phyloP scores from a whole-genome alignment of 2,329 filamentous ascomycete genomes.

The Zymoseptoria ardabiliae region DNA sequence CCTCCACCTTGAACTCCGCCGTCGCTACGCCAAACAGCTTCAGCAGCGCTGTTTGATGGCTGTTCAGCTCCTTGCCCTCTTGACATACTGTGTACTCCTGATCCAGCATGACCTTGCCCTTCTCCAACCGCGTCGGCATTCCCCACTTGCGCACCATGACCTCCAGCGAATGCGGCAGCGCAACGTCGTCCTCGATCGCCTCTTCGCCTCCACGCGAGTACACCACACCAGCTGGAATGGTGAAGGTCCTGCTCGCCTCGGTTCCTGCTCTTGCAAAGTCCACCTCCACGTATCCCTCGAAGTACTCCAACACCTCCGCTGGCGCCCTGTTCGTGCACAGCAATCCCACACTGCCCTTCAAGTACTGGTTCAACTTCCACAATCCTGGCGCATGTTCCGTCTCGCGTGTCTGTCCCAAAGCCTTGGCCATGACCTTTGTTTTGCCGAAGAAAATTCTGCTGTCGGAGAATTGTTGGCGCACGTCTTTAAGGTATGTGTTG shows the following conservation, averaged over 20 bases:
- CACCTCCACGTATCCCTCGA: slow-evolving; percentile 62
- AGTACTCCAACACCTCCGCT: slow-evolving; percentile 61
- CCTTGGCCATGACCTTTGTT: slow-evolving; percentile 97
- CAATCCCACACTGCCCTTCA: slow-evolving; percentile 78
- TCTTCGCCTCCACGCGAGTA: slow-evolving; percentile 74
- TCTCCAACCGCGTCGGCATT: slow-evolving; percentile 80
- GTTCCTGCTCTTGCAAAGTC: slow-evolving; percentile 90
- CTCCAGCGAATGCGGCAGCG: slow-evolving; percentile 81
- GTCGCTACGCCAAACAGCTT: slow-evolving; percentile 90
- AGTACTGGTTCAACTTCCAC: slow-evolving; percentile 58
- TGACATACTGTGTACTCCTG: slow-evolving; percentile 70
- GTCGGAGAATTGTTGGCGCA: slow-evolving; percentile 76
- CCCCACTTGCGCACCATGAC: slow-evolving; percentile 82
- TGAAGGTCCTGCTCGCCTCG: slow-evolving; percentile 65
- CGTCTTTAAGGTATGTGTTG: slow-evolving; percentile 90
- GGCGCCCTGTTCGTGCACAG: slow-evolving; percentile 78
- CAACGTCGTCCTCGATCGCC: slow-evolving; percentile 71
- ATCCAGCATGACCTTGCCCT: slow-evolving; percentile 77
- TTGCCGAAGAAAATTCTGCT: slow-evolving; percentile 96
- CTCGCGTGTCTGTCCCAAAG: slow-evolving; percentile 64
- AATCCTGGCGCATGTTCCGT: slow-evolving; percentile 76
- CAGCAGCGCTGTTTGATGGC: slow-evolving; percentile 82
- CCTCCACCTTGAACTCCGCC: slow-evolving; percentile 78
- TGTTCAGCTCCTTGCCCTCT: slow-evolving; percentile 78
- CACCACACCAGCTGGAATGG: slow-evolving; percentile 74